Evolutionary conservation across 768 basidiomycete species (phyloP), one percentile per base, ranked within the genome.

Genomic region (Boletus rubescentipes): DNA sequence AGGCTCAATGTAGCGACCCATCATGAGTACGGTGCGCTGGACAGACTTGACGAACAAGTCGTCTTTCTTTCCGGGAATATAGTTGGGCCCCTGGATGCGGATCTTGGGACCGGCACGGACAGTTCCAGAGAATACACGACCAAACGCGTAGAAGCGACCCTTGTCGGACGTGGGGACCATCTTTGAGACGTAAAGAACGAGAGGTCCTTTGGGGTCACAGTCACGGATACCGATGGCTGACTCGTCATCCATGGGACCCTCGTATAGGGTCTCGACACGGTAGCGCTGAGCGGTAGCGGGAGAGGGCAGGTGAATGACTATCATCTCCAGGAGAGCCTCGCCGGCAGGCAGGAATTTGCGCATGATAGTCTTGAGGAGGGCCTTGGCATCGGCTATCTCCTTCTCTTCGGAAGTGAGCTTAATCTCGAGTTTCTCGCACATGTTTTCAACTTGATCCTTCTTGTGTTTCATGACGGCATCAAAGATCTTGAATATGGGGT

Each of bases 111-210:
- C 97, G 53, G 97, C 85, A 63, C 84, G 87, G 69, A 98, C 94
- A 58, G 94, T 98, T 69, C 97, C 97, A 59, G 97, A 91, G 84
- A 99, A 99, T 79, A 99, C 88, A 83, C 97, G 97, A 75, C 97
- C 97, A 75, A 99, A 99, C 57, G 97, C 97, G 76, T 98, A 98
- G 90, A 98, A 99, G 57, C 97, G 94, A 68, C 97, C 97, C 79
- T 98, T 98, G 76, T 99, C 97, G 63, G 97, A 97, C 38, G 97
- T 98, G 59, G 97, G 97, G 66, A 98, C 97, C 97, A 99, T 98
- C 86, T 98, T 98, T 63, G 97, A 98, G 77, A 99, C 81, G 77
- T 99, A 99, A 60, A 96, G 84, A 69, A 98, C 94, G 58, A 99
- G 89, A 60, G 97, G 97, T 48, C 87, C 97, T 41, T 86, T 88